A percentile compares a stretch with the other conserved stretches of the same genome.
Conservation (phyloP, 208 protist genomes). For the Leishmania amazonensis region DNA sequence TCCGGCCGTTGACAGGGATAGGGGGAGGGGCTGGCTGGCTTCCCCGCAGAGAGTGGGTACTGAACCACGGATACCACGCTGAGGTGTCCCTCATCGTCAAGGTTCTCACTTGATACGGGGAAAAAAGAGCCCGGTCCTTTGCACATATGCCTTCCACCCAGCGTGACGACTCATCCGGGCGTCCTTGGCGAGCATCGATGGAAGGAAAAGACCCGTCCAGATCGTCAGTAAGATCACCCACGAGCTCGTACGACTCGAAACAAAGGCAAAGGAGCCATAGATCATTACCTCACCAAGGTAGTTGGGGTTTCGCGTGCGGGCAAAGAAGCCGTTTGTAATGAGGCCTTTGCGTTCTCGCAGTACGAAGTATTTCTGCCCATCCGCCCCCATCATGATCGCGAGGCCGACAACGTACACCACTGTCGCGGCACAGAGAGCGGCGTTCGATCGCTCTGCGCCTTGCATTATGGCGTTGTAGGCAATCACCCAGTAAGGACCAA, state of each 20-base stretch:
- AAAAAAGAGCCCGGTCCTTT: constrained; percentile 60
- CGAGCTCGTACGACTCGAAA: constrained; percentile 54
- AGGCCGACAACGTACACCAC: constrained; percentile 72
- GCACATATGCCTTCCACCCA: constrained; percentile 65
- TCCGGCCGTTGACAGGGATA: neutral
- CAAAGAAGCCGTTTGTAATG: constrained; percentile 87
- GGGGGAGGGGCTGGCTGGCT: neutral
- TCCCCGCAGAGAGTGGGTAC: neutral
- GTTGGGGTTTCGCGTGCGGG: constrained; percentile 79
- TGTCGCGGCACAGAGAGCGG: constrained; percentile 48
- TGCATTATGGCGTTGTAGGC: constrained; percentile 78
- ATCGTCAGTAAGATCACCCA: constrained; percentile 63
- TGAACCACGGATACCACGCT: neutral
- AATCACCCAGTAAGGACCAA: constrained; percentile 87
- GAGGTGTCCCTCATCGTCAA: neutral
- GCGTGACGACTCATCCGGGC: constrained; percentile 73
- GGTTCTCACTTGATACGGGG: constrained; percentile 42
- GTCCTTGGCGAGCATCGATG: constrained; percentile 83
- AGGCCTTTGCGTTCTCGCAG: constrained; percentile 65
- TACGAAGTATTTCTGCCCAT: constrained; percentile 87
- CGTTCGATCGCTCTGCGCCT: constrained; percentile 43
- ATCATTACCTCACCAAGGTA: constrained; percentile 92
- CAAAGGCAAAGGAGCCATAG: constrained; percentile 82
- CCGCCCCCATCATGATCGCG: constrained; percentile 72
- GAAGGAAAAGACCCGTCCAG: constrained; percentile 73